A percentile compares a stretch with the other conserved stretches of the same genome.
phyloP scores from a whole-genome alignment of 805 yeast species.

The Saccharomycopsis fibuligera region DNA sequence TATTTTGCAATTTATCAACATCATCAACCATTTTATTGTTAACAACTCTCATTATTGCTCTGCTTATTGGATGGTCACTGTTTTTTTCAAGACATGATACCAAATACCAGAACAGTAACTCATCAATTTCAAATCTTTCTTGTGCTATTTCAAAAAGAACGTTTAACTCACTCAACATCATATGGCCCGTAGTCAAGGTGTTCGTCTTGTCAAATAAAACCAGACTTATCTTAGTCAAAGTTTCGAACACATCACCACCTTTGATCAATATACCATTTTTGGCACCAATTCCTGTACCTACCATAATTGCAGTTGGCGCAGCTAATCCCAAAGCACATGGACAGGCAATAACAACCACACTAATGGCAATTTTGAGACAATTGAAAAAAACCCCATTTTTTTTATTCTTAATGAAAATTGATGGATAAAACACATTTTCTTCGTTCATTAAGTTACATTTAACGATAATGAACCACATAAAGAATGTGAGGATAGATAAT shows the following conservation, averaged over 20 bases:
- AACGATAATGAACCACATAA: constrained; percentile 47
- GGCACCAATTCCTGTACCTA: constrained; percentile 97
- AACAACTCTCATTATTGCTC: constrained; percentile 5
- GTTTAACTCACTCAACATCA: constrained; percentile 38
- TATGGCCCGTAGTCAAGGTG: constrained; percentile 80
- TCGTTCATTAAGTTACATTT: constrained; percentile 6
- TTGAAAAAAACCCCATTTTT: constrained; percentile 55
- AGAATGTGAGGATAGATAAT: constrained; percentile 62
- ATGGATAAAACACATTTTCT: constrained; percentile 34
- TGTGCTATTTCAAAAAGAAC: constrained; percentile 46
- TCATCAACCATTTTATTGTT: not conserved
- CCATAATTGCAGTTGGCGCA: constrained; percentile 99
- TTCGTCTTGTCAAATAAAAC: constrained; percentile 94
- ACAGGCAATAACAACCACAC: constrained; percentile 95
- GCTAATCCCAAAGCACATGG: constrained; percentile 98
- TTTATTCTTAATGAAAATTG: constrained; percentile 38
- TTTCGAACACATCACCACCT: constrained; percentile 86
- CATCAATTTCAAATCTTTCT: constrained; percentile 27
- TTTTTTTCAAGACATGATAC: constrained; percentile 45
- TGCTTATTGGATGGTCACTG: constrained; percentile 72
- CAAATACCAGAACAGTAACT: constrained; percentile 21
- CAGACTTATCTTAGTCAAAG: constrained; percentile 53
- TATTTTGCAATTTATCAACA: not conserved
- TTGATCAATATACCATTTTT: constrained; percentile 81
- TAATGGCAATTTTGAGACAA: constrained; percentile 74